Base-by-base conservation (phyloP, 2,329 filamentous ascomycete species). In the Mycocentrospora acerina region DNA sequence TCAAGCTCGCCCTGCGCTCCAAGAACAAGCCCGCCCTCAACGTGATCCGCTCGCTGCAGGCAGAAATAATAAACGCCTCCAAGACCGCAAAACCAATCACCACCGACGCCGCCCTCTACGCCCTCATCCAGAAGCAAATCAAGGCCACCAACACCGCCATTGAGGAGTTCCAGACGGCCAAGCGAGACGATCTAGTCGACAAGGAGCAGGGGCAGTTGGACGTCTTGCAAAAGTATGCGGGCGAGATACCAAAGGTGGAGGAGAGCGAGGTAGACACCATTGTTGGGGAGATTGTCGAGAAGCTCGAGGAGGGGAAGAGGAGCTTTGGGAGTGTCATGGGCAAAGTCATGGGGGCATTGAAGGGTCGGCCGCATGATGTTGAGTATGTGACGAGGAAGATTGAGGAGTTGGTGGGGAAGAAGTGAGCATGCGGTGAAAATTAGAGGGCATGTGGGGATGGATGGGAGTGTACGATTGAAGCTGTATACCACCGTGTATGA, bases 61-160 rank as follows among this genome's bases (percentile, higher is more conserved):
- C 85, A 22, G 79, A 85, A 46, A 81, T 85, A 45, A 82, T 83
- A 53, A 90, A 90, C 67, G 82, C 85, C 24, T 84, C 82, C 62
- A 90, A 90, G 69, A 88, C 85, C 11, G 60, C 76, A 26, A 73
- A 71, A 26, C 86, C 87, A n/a, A 80, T 90, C 58, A 73, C 71
- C 37, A 86, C 81, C 15, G 86, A 91, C 64, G 75, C 78, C 48
- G 80, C 86, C 57, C 74, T 91, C 38, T 78, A 89, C 18, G 71
- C 75, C 7, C 72, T 90, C 32, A 75, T 93, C 39, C 77, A 80
- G 48, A 85, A 83, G 67, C 78, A 81, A 35, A 76, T 79, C 15
- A 76, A 77, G 29, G 71, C 76, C 2, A 74, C 77, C 4, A 70
- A 76, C 33, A 78, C 82, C 13, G 81, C 86, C 1, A 74, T 74